phyloP scores from a whole-genome alignment of 169 alveolate species.

The Plasmodium cynomolgi region DNA sequence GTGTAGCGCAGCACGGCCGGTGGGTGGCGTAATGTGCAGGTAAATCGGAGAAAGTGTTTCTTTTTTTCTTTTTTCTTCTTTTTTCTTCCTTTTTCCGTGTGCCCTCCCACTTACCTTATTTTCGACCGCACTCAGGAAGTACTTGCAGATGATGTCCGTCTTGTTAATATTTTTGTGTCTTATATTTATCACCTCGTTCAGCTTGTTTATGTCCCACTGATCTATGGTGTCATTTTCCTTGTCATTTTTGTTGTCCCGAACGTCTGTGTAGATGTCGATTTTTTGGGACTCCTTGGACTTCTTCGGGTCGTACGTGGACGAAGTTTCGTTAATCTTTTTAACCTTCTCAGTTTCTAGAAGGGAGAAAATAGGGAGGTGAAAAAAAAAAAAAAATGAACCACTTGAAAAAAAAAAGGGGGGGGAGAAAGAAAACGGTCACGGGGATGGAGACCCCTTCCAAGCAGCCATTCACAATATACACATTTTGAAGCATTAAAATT shows the following conservation, averaged over 20 bases:
- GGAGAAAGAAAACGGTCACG: background rate
- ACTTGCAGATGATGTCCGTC: conserved; percentile 95
- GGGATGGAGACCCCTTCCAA: conserved; percentile 22
- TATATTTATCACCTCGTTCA: conserved; percentile 85
- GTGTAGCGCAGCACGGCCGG: background rate
- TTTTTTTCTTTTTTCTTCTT: background rate
- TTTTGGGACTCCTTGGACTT: conserved; percentile 89
- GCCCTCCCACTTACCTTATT: conserved; percentile 79
- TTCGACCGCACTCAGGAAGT: conserved; percentile 97
- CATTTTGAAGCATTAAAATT: conserved; percentile 82
- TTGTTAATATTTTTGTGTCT: conserved; percentile 82
- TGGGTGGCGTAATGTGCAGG: background rate
- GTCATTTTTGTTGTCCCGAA: conserved; percentile 89
- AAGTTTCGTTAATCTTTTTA: conserved; percentile 84
- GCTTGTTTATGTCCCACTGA: conserved; percentile 80
- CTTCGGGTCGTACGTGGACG: conserved; percentile 86
- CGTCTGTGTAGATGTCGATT: conserved; percentile 96
- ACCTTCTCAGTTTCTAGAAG: conserved; percentile 87
- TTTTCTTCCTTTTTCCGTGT: background rate
- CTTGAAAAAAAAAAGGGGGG: background rate
- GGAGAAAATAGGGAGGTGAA: background rate
- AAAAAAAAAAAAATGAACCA: background rate
- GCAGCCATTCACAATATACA: conserved; percentile 29
- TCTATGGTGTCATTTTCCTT: conserved; percentile 83
- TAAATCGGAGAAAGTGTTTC: background rate